phyloP scores from a whole-genome alignment of 805 yeast genomes.

The Suhomyces faveliae region DNA sequence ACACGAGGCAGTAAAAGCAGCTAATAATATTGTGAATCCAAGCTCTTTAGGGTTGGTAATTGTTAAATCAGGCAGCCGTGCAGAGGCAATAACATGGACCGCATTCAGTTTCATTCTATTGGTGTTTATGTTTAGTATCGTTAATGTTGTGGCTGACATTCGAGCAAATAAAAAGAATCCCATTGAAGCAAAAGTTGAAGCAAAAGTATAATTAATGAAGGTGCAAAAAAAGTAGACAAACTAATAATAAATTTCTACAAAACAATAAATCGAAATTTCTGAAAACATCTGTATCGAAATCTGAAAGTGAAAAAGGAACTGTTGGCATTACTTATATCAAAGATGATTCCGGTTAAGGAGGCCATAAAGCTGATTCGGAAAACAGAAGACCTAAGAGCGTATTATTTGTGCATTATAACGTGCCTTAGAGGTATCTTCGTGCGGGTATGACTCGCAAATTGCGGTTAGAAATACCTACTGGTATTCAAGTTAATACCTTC shows the following conservation, averaged over 20 bases:
- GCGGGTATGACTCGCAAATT: too few species aligned
- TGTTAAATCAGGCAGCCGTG: conserved; percentile 48
- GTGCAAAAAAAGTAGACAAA: too few species aligned
- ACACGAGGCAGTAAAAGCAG: conserved; percentile 53
- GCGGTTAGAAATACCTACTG: too few species aligned
- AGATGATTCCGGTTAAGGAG: too few species aligned
- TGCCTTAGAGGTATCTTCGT: too few species aligned
- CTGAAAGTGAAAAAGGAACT: too few species aligned
- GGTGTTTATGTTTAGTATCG: conserved; percentile 16
- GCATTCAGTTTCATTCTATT: conserved; percentile 50
- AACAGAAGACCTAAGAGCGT: too few species aligned
- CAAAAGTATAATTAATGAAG: neutral
- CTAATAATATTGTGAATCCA: conserved; percentile 41
- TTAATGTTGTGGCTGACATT: neutral
- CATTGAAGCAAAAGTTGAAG: neutral
- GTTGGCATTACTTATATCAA: too few species aligned
- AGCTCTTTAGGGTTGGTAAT: conserved; percentile 51
- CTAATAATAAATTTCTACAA: neutral
- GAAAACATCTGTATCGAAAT: too few species aligned
- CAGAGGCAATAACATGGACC: conserved; percentile 61
- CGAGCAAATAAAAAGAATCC: neutral
- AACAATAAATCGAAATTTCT: neutral
- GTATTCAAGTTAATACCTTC: too few species aligned
- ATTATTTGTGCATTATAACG: too few species aligned
- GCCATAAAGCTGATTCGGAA: too few species aligned